phyloP scores from a whole-genome alignment of 2,329 filamentous ascomycete genomes.

The Trichoderma oligosporum region DNA sequence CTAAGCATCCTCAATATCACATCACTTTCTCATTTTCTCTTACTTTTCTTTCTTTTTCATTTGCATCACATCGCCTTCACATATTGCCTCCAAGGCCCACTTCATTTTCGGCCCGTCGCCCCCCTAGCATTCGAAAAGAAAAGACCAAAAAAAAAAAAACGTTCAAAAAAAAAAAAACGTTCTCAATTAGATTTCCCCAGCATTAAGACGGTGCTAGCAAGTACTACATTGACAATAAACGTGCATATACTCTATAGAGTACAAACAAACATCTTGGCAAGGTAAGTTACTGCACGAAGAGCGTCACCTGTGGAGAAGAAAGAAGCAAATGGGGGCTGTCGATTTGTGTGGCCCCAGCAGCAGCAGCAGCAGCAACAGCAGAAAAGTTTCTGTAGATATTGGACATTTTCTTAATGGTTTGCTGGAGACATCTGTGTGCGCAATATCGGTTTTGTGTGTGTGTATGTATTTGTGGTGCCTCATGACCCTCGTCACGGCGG shows the following conservation, averaged over 20 bases:
- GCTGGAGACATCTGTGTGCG: conserved; percentile 13
- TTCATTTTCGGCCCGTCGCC: conserved; percentile 20
- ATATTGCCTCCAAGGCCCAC: conserved; percentile 12
- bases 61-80: conserved; percentile 6
- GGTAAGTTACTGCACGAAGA: conserved; percentile 22
- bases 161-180: not conserved
- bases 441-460: conserved; percentile 4
- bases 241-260: not conserved
- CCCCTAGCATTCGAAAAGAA: not conserved
- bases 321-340: not conserved
- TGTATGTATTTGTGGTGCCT: conserved; percentile 7
- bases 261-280: conserved; percentile 1
- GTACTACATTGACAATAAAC: conserved; percentile 3
- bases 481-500: conserved; percentile 18
- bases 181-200: conserved; percentile 1
- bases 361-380: conserved; percentile 10
- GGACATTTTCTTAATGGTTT: conserved; percentile 3
- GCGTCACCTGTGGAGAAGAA: conserved; percentile 4
- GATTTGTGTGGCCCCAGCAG: conserved; percentile 9
- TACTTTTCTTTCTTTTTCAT: not conserved
- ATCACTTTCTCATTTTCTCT: not conserved
- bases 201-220: not conserved
- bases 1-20: not conserved
- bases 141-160: not conserved
- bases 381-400: conserved; percentile 11